Base-by-base conservation (phyloP, 495 filamentous ascomycete species). In the Glonium stellatum region DNA sequence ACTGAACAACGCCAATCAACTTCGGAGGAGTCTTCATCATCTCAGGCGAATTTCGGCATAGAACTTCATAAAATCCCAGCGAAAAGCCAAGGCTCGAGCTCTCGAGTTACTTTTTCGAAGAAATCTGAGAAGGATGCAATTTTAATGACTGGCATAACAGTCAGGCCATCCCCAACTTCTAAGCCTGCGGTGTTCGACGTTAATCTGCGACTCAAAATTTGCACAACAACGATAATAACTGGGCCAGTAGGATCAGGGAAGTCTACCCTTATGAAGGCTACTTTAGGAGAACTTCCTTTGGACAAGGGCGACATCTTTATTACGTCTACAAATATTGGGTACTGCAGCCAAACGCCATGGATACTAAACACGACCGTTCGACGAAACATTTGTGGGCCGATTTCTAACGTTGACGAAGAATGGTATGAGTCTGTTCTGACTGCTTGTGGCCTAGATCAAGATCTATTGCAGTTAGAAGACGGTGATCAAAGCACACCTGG, bases 181-280 rank as follows among this genome's bases (percentile, higher is more conserved):
- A 1, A 23, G 21, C 48, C 48, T 22, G 48, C 48, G 12, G 25
- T 51, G 19, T 25, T 23, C 19, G 39, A 58, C 27, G 23, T 65
- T 25, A 54, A 62, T 27, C 23, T 65, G 11, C 39, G 10, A 11
- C 22, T 68, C 41, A 52, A 8, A 18, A 19, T 15, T 34, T 39
- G 19, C 15, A 23, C 61, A 6, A 52, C 64, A 9, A 62, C 59
- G 12, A 46, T 65, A 11, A 15, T 68, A 12, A 37, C 64, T 34
- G 62, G 65, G 5, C 54, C 65, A 23, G 55, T 68, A 13, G 62
- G 23, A 21, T 65, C 54, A 46, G 62, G 65, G 6, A 68, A 68
- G 54, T 77, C 72, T 8, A 79, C 80, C 0, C 59, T 83, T 0
- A 63, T 78, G 57, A 77, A 78, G 50, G 75, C 73, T 9, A 62